A percentile compares a stretch with the other conserved stretches of the same genome.
Evolutionary conservation across 2,329 filamentous ascomycete genomes (phyloP).

Genomic region (Penicillium sp.): DNA sequence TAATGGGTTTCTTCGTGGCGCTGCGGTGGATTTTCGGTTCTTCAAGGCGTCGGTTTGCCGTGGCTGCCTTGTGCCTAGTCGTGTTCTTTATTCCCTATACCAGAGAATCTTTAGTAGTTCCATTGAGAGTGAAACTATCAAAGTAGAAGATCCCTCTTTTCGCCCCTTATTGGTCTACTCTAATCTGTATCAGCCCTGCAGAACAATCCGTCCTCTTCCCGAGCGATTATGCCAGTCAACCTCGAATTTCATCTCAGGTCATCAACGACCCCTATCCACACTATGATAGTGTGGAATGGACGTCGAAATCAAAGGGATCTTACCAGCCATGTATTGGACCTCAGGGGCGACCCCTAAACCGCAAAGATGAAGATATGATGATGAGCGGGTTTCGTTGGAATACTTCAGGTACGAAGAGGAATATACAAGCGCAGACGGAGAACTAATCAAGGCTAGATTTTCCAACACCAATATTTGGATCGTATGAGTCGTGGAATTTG

Average conservation of each 20-base stretch:
- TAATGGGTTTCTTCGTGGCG: neutral
- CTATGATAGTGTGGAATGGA: conserved; percentile 6
- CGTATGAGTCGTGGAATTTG: conserved; percentile 14
- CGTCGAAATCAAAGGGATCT: neutral
- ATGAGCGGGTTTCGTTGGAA: conserved; percentile 12
- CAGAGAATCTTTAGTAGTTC: conserved; percentile 2
- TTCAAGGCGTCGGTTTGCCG: neutral
- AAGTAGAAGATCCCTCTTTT: neutral
- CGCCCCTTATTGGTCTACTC: neutral
- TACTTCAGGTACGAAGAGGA: conserved; percentile 1
- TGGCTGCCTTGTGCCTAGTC: neutral
- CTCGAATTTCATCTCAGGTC: neutral
- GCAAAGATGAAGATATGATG: conserved; percentile 6
- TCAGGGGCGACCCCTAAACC: neutral
- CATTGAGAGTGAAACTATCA: neutral
- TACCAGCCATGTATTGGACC: conserved; percentile 10
- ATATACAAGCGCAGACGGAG: neutral
- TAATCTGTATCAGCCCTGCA: conserved; percentile 4
- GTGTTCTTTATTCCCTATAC: neutral
- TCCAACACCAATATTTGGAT: conserved; percentile 12
- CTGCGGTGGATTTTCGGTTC: neutral
- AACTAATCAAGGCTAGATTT: conserved; percentile 6
- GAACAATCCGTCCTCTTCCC: neutral
- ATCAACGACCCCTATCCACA: conserved; percentile 12
- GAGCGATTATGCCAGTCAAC: neutral